A percentile compares a stretch with the other conserved stretches of the same genome.
These are phyloP conservation scores for Aspergillus phoenicis DNA, from an alignment of 2,329 filamentous ascomycete species.

Conservation along the genomic window DNA sequence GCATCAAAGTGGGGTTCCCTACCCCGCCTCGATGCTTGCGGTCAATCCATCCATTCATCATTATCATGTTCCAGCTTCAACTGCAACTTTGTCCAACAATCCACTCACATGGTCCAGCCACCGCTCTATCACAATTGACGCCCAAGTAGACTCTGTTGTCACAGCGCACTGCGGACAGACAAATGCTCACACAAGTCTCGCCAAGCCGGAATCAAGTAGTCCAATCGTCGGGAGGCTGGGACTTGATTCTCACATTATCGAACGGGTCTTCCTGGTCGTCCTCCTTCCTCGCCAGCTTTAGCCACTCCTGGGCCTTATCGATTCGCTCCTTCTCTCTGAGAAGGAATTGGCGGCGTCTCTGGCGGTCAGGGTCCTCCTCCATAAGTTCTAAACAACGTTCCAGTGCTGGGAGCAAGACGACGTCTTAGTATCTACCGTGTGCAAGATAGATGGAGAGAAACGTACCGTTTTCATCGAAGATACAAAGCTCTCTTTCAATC, in stretches of 20 bases:
- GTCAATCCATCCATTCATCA: not conserved
- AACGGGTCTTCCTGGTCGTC: conserved; percentile 13
- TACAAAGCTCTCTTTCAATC: conserved; percentile 35
- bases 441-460: not conserved
- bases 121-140: not conserved
- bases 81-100: not conserved
- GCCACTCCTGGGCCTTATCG: conserved; percentile 37
- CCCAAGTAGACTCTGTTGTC: no score
- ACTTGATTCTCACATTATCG: conserved; percentile 14
- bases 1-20: conserved; percentile 32
- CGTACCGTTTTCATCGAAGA: conserved; percentile 36
- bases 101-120: not conserved
- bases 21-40: conserved; percentile 23
- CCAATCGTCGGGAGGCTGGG: conserved; percentile 15
- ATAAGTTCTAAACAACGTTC: conserved; percentile 41
- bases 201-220: not conserved
- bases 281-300: conserved; percentile 23
- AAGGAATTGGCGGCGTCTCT: conserved; percentile 34
- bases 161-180: not conserved
- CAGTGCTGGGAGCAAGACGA: conserved; percentile 25
- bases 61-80: not conserved
- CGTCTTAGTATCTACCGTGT: not conserved
- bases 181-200: not conserved
- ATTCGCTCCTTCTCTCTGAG: conserved; percentile 39
- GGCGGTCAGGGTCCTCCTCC: conserved; percentile 41